Conservation (phyloP, 768 basidiomycete genomes). For the Leccinum subgranulosum region DNA sequence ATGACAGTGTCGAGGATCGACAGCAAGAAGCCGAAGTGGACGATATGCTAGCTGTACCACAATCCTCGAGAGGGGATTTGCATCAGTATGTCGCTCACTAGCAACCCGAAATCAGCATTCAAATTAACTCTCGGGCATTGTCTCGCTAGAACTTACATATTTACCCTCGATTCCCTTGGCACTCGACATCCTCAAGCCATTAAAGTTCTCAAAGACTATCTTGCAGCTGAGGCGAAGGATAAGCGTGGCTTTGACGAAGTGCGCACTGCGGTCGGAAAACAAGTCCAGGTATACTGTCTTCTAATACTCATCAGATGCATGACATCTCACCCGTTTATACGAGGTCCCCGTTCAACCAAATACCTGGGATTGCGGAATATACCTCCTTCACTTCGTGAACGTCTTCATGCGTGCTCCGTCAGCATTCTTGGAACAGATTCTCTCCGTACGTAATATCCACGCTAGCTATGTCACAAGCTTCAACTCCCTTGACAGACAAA, state of each 20-base stretch:
- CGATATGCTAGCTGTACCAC: constrained; percentile 27
- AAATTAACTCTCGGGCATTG: not conserved
- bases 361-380: constrained; percentile 90
- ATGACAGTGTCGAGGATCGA: constrained; percentile 28
- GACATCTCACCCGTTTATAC: constrained; percentile 1
- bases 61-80: constrained; percentile 10
- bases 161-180: constrained; percentile 89
- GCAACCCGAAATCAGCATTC: not conserved
- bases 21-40: constrained; percentile 32
- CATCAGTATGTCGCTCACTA: constrained; percentile 19
- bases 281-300: constrained; percentile 45
- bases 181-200: constrained; percentile 63
- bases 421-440: constrained; percentile 48
- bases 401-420: constrained; percentile 68
- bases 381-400: constrained; percentile 81
- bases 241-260: constrained; percentile 49
- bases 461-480: not conserved
- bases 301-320: not conserved
- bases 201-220: constrained; percentile 61
- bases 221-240: constrained; percentile 73
- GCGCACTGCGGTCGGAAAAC: constrained; percentile 42
- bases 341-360: constrained; percentile 90
- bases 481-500: constrained; percentile 23
- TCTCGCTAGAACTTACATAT: constrained; percentile 64
- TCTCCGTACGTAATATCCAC: constrained; percentile 21